Base-by-base conservation (phyloP, 2,329 filamentous ascomycete genomes). In the Epichloe sp. region DNA sequence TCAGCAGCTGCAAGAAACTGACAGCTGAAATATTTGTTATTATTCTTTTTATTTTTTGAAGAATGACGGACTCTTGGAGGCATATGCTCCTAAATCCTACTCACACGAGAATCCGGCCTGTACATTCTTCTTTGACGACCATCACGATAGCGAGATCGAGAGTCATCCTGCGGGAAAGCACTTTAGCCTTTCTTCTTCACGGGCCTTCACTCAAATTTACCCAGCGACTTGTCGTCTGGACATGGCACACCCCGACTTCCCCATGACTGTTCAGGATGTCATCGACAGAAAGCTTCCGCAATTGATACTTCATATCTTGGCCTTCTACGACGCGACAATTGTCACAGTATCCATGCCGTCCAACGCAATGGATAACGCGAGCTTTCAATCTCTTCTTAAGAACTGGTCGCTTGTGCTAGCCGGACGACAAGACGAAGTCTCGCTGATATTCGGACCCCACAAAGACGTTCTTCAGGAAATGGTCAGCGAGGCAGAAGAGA, bases 351-450 rank as follows among this genome's bases (percentile, higher is more conserved):
- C 52, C 17, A 43, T 41, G 47, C 52, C 52, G 15, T 19, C n/a
- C 6, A 54, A 45, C 26, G 38, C 38, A 11, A 47, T 54, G 49
- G 52, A 54, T 34, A 42, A 47, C n/a, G 49, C 45, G 17, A 45
- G 52, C 43, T 51, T 54, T 43, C 49, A 47, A 31, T 47, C 42
- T 3, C 49, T 54, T 17, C 34, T 54, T 1, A 31, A 54, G 14
- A 52, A 52, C 34, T 54, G 52, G 52, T 54, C 52, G 14, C 47
- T 52, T 31, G 50, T 51, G 31, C 35, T 54, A 36, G 47, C 46
- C 11, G 49, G 52, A 15, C 49, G 47, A 26, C 21, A 14, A 37
- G 21, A 44, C 5, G 35, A 37, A n/a, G 47, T 52, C 26, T 43
- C 49, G 5, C 5, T 31, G 10, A 47, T 50, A 10, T 42, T 49